Evolutionary conservation across 768 basidiomycete species (phyloP), one percentile per base, ranked within the genome.

Genomic region (Trametopsis cervina): DNA sequence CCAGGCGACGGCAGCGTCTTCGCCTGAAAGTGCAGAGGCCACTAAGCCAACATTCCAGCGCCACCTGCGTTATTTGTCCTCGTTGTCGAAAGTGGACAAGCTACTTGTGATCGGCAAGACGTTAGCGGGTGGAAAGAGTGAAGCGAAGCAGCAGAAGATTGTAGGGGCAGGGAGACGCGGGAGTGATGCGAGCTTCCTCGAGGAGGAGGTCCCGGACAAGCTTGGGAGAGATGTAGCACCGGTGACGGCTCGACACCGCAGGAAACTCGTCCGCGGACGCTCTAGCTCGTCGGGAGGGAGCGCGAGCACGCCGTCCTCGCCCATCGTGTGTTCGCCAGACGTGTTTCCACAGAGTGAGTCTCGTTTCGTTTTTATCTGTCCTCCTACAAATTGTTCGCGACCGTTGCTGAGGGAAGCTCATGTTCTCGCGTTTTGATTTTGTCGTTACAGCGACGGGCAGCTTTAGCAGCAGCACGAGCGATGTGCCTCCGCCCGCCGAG

Each of bases 51-150:
- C 42, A 13, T 51, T 51, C 50, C 53, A 52, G 35, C 26, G 35
- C 17, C 52, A 49, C 24, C 35, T 44, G 27, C 52, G 47, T 33
- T 41, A 42, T 20, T 42, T 44, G 23, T 53, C 47, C 13, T 35
- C 47, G 25, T 35, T 53, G 41, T 42, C 33, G 11, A 47, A 42
- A 33, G 44, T 49, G 35, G 48, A 49, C 12, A 44, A 36, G 48
- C 39, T 50, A 18, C 36, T 49, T 13, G 52, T 23, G 12, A 53
- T 49, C 29, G 47, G 52, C 33, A 49, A 52, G 35, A 29, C 47
- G 23, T 43, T 42, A 7, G 44, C 27, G 42, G 42, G 25, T 26
- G 48, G 52, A 17, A 53, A 46, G 48, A 25, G 9, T 27, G 47
- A 44, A 21, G 39, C 4, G 26, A 37, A 23, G 23, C 7, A 9